Percentiles rank a stretch among this genome's conserved stretches.
Evolutionary conservation across 257 asterid species (phyloP).

Genomic region (Fraxinus cuspidata): DNA sequence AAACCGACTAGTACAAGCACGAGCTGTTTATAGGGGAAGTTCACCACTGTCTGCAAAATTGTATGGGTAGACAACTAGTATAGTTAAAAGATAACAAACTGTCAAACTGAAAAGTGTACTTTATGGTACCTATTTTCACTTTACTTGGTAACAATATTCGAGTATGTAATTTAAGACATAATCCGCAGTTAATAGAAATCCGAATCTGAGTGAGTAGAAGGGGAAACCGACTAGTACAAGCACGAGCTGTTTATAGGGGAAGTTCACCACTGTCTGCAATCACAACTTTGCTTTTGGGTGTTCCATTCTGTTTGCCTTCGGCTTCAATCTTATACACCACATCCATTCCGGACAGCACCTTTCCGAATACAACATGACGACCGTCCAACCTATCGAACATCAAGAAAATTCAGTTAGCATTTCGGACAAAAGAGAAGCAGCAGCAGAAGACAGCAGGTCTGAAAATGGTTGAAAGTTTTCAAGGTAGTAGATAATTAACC

Average conservation of each 20-base stretch:
- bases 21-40: constrained; percentile 49
- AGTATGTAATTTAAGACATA: background rate
- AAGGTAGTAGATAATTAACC: background rate
- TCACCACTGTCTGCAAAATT: constrained; percentile 87
- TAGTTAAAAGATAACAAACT: background rate
- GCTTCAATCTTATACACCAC: constrained; percentile 95
- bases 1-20: background rate
- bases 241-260: constrained; percentile 39
- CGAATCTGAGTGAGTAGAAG: background rate
- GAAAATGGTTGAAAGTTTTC: background rate
- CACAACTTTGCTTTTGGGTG: constrained; percentile 76
- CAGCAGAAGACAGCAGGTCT: background rate
- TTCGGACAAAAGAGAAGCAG: background rate
- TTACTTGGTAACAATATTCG: background rate
- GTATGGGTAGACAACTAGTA: too few species aligned
- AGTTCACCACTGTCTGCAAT: constrained; percentile 86
- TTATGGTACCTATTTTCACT: background rate
- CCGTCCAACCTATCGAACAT: constrained; percentile 74
- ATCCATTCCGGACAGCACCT: constrained; percentile 94
- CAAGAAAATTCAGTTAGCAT: background rate
- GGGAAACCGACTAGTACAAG: background rate
- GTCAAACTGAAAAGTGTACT: background rate
- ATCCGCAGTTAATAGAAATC: background rate
- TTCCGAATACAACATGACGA: constrained; percentile 87
- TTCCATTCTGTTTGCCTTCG: constrained; percentile 84